Base-by-base conservation (phyloP, 371 early-diverging fungal genomes). In the Saksenaea oblongispora region DNA sequence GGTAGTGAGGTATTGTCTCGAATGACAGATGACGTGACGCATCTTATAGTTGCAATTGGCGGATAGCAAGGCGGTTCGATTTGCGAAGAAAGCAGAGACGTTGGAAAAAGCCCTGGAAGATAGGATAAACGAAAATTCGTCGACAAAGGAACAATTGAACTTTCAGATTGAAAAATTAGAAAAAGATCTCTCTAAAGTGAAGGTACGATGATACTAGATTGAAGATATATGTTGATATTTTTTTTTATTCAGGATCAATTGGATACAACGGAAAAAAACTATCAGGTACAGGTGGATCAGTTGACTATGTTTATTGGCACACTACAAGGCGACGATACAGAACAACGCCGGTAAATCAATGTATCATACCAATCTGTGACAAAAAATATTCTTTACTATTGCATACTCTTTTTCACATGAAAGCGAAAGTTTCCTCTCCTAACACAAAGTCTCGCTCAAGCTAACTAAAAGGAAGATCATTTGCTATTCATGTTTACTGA, bases 11-110 rank as follows among this genome's bases (percentile, higher is more conserved):
- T 8, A 14, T 31, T 3, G 15, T 15, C 22, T 61, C 1, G 31
- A 53, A 39, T 22, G 17, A 17, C 17, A 47, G 22, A 14, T 15
- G 2, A 37, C 14, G 26, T 17, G 27, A 37, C 3, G 37, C 39
- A n/a, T 35, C 27, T 34, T 37, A 7, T 61, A 75, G 71, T 54
- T 82, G 4, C 75, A 78, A 71, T 31, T 70, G 47, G 73, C 72
- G 17, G 82, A 78, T 34, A 73, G 75, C 64, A 78, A 73, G 67
- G 79, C 74, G 0, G 55, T 70, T 13, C 66, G 76, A 54, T 78
- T 62, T 62, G 64, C 73, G 2, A 62, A 66, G 47, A 64, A 73
- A 62, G 75, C 72, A 27, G 63, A 72, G 28, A 62, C 66, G 0
- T 54, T 72, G 1, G 75, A 72, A 27, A 61, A 72, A 31, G 60